phyloP scores from a whole-genome alignment of 2,329 filamentous ascomycete species.

The Pseudogymnoascus sp. region DNA sequence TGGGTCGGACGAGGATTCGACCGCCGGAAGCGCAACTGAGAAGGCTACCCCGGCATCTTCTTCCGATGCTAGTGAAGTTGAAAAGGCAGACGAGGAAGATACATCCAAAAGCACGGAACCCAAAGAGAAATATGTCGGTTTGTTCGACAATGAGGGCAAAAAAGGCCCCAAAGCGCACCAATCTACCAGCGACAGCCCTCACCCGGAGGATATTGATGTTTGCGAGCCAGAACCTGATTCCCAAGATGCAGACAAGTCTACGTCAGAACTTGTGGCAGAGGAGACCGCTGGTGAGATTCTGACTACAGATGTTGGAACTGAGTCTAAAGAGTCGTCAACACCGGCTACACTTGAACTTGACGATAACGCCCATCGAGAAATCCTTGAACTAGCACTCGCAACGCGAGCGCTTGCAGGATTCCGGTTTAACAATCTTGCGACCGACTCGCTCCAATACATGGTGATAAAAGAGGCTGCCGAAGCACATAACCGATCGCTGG shows the following conservation, averaged over 20 bases:
- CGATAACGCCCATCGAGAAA: background rate
- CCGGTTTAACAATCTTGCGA: background rate
- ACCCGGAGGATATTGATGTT: slow-evolving; percentile 30
- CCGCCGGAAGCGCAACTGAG: slow-evolving; percentile 13
- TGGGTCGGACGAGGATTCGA: slow-evolving; percentile 9
- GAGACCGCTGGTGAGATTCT: background rate
- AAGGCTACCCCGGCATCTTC: slow-evolving; percentile 18
- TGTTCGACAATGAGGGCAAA: slow-evolving; percentile 18
- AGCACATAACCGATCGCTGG: background rate
- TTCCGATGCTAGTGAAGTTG: slow-evolving; percentile 15
- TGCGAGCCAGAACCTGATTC: slow-evolving; percentile 21
- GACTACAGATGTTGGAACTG: background rate
- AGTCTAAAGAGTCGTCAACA: background rate
- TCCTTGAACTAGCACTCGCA: background rate
- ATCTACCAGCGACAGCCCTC: slow-evolving; percentile 11
- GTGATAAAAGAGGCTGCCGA: background rate
- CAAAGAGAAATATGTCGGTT: slow-evolving; percentile 16
- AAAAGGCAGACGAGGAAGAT: slow-evolving; percentile 16
- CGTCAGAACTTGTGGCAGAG: background rate
- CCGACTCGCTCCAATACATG: background rate
- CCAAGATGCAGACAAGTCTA: background rate
- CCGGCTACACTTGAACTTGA: too few species aligned
- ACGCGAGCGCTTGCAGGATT: background rate
- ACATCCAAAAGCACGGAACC: background rate
- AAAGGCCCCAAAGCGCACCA: background rate